A percentile compares a stretch with the other conserved stretches of the same genome.
phyloP scores from a whole-genome alignment of 495 filamentous ascomycete species.

The Penicillium chermesinum region DNA sequence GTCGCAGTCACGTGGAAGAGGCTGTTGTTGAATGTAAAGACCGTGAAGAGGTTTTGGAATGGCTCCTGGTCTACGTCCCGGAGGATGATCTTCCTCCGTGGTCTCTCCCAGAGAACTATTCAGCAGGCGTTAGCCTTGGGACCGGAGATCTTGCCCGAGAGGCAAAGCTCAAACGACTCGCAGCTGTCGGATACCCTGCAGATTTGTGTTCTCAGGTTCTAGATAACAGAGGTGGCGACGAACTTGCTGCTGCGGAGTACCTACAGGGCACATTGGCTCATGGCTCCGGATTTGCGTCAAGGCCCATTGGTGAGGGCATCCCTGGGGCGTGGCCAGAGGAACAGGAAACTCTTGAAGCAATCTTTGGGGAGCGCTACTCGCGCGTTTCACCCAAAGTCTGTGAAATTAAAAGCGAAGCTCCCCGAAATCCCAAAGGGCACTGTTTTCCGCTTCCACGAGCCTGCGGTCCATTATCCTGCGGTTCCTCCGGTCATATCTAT shows the following conservation, averaged over 20 bases:
- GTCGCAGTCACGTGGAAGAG: conserved; percentile 82
- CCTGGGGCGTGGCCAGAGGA: conserved; percentile 75
- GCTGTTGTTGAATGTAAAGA: conserved; percentile 83
- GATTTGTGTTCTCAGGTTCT: conserved; percentile 76
- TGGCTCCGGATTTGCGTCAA: conserved; percentile 17
- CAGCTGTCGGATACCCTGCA: conserved; percentile 72
- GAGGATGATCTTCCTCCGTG: conserved; percentile 90
- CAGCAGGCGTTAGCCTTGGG: conserved; percentile 78
- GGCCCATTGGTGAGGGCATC: conserved; percentile 19
- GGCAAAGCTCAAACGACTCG: conserved; percentile 72
- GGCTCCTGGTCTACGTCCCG: conserved; percentile 92
- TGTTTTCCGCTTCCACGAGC: conserved; percentile 47
- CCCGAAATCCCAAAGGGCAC: conserved; percentile 30
- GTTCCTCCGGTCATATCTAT: conserved; percentile 70
- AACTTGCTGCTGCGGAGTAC: conserved; percentile 70
- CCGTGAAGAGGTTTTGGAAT: conserved; percentile 84
- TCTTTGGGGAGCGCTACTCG: conserved; percentile 64
- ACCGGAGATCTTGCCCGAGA: conserved; percentile 74
- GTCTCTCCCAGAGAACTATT: conserved; percentile 86
- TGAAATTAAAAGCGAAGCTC: conserved; percentile 54
- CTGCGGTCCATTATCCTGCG: conserved; percentile 62
- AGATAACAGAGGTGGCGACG: conserved; percentile 62
- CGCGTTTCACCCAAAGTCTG: conserved; percentile 54
- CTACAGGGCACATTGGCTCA: conserved; percentile 65
- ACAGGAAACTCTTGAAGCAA: conserved; percentile 69